phyloP scores from a whole-genome alignment of 768 basidiomycete genomes.

The Auriscalpium microsporum region DNA sequence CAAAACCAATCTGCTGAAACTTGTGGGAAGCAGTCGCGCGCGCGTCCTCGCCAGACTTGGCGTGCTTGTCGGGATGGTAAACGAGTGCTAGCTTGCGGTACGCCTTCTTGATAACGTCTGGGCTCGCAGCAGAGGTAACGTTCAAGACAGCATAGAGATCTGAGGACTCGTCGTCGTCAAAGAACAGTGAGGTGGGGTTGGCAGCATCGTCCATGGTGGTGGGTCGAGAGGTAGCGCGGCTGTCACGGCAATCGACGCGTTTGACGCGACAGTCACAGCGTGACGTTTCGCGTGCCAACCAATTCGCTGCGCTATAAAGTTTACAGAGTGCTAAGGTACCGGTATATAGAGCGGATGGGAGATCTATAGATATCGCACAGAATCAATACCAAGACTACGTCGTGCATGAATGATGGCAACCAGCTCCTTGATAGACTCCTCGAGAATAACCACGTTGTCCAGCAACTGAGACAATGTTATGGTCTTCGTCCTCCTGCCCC shows the following conservation, averaged over 20 bases:
- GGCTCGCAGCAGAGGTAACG: conserved; percentile 43
- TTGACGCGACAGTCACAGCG: too few relatives aligned
- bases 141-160: conserved; percentile 74
- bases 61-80: conserved; percentile 89
- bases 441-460: conserved; percentile 91
- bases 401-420: conserved; percentile 79
- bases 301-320: too few relatives aligned
- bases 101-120: conserved; percentile 69
- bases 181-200: conserved; percentile 70
- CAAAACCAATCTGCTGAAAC: conserved; percentile 92
- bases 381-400: conserved; percentile 77
- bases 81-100: conserved; percentile 79
- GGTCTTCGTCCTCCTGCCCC: conserved; percentile 24
- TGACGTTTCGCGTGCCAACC: too few relatives aligned
- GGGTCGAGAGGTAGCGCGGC: neutral
- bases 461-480: conserved; percentile 78
- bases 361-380: conserved; percentile 57
- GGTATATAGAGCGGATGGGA: neutral
- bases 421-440: conserved; percentile 92
- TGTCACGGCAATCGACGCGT: too few relatives aligned
- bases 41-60: conserved; percentile 45
- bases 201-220: conserved; percentile 50
- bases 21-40: conserved; percentile 63
- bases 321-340: neutral
- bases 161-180: conserved; percentile 60